Conservation (phyloP, 805 yeast genomes). For the Komagataella mondaviorum region DNA sequence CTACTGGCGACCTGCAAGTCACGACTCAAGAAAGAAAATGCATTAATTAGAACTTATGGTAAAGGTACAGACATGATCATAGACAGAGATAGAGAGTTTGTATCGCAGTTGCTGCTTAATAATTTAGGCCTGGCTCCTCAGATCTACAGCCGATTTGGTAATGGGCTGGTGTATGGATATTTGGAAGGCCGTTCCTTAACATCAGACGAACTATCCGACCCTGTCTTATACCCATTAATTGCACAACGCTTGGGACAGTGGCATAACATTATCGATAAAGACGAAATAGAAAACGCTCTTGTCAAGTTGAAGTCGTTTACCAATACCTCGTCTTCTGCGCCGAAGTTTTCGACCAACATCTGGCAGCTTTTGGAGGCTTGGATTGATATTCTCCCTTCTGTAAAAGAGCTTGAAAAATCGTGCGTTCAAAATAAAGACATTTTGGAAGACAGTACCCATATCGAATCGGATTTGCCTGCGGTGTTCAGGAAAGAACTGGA, state of each 20-base stretch:
- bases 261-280: conserved; percentile 38
- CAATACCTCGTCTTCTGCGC: conserved; percentile 4
- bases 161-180: conserved; percentile 63
- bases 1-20: conserved; percentile 20
- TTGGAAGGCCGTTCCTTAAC: conserved; percentile 49
- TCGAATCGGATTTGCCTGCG: conserved; percentile 12
- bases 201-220: conserved; percentile 36
- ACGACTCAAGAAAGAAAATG: conserved; percentile 21
- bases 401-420: conserved; percentile 21
- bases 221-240: conserved; percentile 36
- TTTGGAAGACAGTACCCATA: conserved; percentile 5
- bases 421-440: conserved; percentile 21
- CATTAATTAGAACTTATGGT: conserved; percentile 60
- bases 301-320: conserved; percentile 21
- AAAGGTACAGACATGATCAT: conserved; percentile 60
- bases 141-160: conserved; percentile 51
- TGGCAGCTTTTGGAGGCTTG: conserved; percentile 54
- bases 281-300: conserved; percentile 33
- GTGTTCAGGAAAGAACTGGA: conserved; percentile 34
- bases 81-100: conserved; percentile 62
- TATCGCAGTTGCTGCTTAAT: conserved; percentile 51
- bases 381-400: conserved; percentile 48
- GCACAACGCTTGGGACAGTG: conserved; percentile 60
- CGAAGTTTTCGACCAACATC: conserved; percentile 25
- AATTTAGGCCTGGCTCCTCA: conserved; percentile 54